Evolutionary conservation across 2,329 filamentous ascomycete species (phyloP).

Genomic region (Albophoma yamanashiensis): DNA sequence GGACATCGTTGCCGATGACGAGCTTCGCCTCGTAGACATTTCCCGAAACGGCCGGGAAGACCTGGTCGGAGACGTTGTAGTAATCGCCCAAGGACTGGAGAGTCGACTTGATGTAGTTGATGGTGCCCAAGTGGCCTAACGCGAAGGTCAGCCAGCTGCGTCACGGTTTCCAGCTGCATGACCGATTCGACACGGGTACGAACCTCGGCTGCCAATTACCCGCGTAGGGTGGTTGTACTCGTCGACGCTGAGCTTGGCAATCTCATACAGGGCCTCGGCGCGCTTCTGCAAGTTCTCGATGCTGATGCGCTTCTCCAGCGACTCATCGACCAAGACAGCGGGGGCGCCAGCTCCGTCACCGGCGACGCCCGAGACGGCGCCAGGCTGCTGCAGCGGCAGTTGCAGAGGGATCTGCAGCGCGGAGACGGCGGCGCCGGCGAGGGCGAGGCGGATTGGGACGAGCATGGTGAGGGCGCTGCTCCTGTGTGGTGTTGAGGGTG

Average conservation of each 20-base stretch:
- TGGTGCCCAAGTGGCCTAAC: slow-evolving; percentile 50
- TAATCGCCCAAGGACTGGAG: slow-evolving; percentile 46
- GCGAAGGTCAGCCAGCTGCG: neutral
- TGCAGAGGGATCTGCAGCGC: slow-evolving; percentile 2
- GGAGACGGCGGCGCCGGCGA: neutral
- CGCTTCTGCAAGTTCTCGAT: slow-evolving; percentile 44
- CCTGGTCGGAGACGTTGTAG: slow-evolving; percentile 52
- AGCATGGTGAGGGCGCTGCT: neutral
- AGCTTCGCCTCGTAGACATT: slow-evolving; percentile 48
- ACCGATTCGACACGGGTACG: neutral
- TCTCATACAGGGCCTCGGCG: slow-evolving; percentile 49
- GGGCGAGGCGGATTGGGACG: neutral
- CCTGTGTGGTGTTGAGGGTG: neutral
- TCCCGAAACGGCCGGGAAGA: slow-evolving; percentile 51
- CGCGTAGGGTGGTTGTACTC: slow-evolving; percentile 60
- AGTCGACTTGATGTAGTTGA: slow-evolving; percentile 50
- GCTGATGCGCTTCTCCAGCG: slow-evolving; percentile 46
- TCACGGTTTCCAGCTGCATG: neutral
- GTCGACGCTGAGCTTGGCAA: slow-evolving; percentile 46
- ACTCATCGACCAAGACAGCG: slow-evolving; percentile 33
- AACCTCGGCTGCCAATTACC: slow-evolving; percentile 57
- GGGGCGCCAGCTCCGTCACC: neutral
- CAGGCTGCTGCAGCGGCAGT: neutral
- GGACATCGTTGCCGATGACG: slow-evolving; percentile 40
- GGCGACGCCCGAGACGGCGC: neutral